Conservation (phyloP, 2,329 filamentous ascomycete genomes). For the Colletotrichum sp. region DNA sequence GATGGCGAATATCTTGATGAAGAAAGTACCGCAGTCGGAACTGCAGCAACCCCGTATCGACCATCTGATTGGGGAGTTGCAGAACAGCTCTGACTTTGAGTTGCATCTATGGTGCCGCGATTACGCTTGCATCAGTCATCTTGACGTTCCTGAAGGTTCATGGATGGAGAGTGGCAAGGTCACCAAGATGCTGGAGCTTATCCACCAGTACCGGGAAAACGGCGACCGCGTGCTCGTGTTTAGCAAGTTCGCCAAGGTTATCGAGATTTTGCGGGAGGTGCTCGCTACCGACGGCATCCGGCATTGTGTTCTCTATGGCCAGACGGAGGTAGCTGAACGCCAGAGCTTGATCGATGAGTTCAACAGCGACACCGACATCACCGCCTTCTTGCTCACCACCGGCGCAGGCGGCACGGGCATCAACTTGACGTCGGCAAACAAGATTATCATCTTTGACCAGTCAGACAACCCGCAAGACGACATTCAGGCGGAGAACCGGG, state of each 20-base stretch:
- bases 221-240: conserved; percentile 91
- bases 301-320: conserved; percentile 87
- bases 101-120: conserved; percentile 69
- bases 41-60: conserved; percentile 55
- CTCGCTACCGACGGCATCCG: conserved; percentile 73
- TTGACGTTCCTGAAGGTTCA: conserved; percentile 56
- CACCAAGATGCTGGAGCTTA: conserved; percentile 75
- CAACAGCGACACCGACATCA: conserved; percentile 74
- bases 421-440: conserved; percentile 94
- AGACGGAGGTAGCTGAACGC: conserved; percentile 79
- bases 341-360: conserved; percentile 91
- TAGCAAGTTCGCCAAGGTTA: conserved; percentile 88
- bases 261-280: conserved; percentile 87
- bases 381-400: conserved; percentile 91
- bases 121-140: conserved; percentile 57
- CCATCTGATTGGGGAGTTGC: conserved; percentile 60
- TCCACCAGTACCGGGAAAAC: conserved; percentile 74
- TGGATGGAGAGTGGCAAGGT: conserved; percentile 81
- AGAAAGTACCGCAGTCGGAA: conserved; percentile 63
- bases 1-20: conserved; percentile 79
- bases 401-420: conserved; percentile 96
- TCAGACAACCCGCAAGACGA: conserved; percentile 99
- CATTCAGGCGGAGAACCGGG: conserved; percentile 96
- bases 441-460: conserved; percentile 96
- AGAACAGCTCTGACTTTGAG: conserved; percentile 65